Base-by-base conservation (phyloP, 306 rosid species). In the Cucumis sativus region DNA sequence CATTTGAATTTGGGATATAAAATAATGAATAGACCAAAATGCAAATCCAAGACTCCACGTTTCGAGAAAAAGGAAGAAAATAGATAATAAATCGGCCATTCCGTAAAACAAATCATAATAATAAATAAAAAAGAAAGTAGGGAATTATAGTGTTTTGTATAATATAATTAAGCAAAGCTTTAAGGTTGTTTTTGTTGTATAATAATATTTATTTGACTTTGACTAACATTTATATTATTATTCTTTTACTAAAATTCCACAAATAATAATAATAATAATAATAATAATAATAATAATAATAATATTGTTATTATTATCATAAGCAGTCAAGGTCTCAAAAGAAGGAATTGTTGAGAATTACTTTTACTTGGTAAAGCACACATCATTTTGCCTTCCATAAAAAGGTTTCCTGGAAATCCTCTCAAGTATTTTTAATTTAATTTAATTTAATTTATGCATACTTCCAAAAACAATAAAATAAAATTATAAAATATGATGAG, bases 181-280 rank as follows among this genome's bases (percentile, higher is more conserved):
- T 47, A 47, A 47, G 54, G 56, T 51, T 51, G 56, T 55, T 18
- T 18, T 18, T 65, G 8, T 65, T 35, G 4, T 65, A 65, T 65
- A 67, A 65, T 65, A 67, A 67, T 67, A 66, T 39, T 67, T 12
- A 41, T 68, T 68, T 43, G 75, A 43, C 75, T 68, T 68, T 43
- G 56, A 43, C 56, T 68, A 6, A 0, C 7, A 43, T 68, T 68
- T 20, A 43, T 68, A 43, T 33, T 33, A 4, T 68, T 23, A 6
- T 52, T 55, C 2, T 40, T 67, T 41, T 20, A 41, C n/a, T 41
- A 3, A 68, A 68, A 43, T 68, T 68, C 75, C 33, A 67, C 3
- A 3, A 23, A 23, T 23, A 23, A 23, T 23, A 23, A 23, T 23
- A 23, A 23, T n/a, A n/a, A n/a, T n/a, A n/a, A n/a, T n/a, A n/a